Evolutionary conservation across 495 filamentous ascomycete genomes (phyloP), one percentile per base, ranked within the genome.

Genomic region (Lentithecium fluviatile): DNA sequence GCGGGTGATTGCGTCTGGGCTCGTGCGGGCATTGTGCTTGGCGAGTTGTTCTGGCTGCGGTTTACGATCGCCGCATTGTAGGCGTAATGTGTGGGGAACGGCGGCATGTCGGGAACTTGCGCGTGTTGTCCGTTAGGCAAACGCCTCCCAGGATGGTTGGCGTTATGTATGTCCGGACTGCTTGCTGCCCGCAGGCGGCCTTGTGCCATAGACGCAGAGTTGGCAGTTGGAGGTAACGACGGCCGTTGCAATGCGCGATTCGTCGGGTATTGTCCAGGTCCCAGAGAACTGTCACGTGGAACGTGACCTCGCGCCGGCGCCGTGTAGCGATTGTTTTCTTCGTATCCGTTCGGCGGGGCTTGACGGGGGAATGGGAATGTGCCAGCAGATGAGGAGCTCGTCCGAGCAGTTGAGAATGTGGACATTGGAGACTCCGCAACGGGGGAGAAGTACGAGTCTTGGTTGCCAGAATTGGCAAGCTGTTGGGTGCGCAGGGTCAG

Each of bases 401-500:
- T 90, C 46, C 92, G 83, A 20, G 45, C 43, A 38, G 38, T 62
- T 17, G 61, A 64, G 26, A 24, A 34, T 6, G 87, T 88, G 1
- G 90, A 95, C 12, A 80, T 82, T 19, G 94, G 91, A 1, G 91
- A 92, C 56, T 97, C 91, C 12, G 80, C 82, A 10, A 84, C 81
- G 0, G 94, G 94, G 0, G 93, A 97, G 72, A 98, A 98, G 71
- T 96, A 97, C 7, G 91, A 96, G 47, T 87, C 80, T 24, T 70
- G 71, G 24, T 86, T 75, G 70, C 75, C 69, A 69, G 82, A 56
- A 64, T 70, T 45, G 60, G 69, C 43, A 48, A 74, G 56, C 67
- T 81, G 75, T 65, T 89, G 83, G 2, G 91, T 97, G 62, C 90
- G 88, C 8, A 97, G 72, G 37, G 83, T 88, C 24, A 93, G 76